Base-by-base conservation (phyloP, 345 rosid species). In the Populus nigra region DNA sequence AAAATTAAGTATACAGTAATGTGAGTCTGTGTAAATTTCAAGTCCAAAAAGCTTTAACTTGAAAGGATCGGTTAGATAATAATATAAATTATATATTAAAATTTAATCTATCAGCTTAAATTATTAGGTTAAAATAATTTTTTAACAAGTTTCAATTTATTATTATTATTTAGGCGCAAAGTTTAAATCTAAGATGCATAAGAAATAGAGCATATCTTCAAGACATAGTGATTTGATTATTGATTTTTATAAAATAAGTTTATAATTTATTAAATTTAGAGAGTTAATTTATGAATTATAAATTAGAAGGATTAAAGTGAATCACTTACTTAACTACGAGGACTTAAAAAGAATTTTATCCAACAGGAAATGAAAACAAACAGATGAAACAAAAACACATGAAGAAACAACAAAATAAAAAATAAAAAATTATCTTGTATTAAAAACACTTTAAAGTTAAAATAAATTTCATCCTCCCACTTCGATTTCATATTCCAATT, bases 1-100 rank as follows among this genome's bases (percentile, higher is more conserved):
- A 33, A 33, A 33, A 4, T 4, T 33, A 33, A 33, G 4, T 33
- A 4, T 0, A 33, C 4, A 0, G 0, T 33, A 33, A 4, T 33
- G 0, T 33, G 0, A 0, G 0, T 0, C 5, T 33, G 0, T 33
- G 0, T 0, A 33, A 33, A 0, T 33, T 33, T 33, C 4, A 33
- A 33, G 1, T 4, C 0, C 0, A 33, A 33, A 33, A 4, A 33
- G 0, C 0, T 31, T 31, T 31, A 31, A 31, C 2, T 31, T 31
- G 0, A 31, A 31, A 27, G 0, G 0, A 0, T 33, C 0, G 4
- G 4, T 33, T 33, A 33, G 0, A 33, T 0, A 33, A 33, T 33
- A 33, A 4, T 33, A 4, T 33, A 33, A 4, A 33, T 33, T 0
- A 33, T 33, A 33, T 33, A 33, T 33, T 33, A 33, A 33, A 4